Conservation (phyloP, 345 rosid species). For the Eucalyptus erythrocorys region DNA sequence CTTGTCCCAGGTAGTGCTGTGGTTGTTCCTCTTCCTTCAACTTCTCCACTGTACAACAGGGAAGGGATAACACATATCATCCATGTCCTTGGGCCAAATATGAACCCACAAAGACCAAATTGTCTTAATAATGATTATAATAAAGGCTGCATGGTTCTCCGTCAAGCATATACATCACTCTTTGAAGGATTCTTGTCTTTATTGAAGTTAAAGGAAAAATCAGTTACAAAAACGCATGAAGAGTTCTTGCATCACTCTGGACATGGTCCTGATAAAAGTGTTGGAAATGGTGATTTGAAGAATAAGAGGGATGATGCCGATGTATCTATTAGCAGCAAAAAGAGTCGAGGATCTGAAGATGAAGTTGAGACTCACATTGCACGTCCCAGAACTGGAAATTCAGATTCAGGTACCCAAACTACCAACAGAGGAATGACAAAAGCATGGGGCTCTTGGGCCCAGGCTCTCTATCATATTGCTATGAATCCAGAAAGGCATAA, state of each 20-base stretch:
- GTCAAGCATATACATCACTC: conserved; percentile 60
- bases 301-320: conserved; percentile 21
- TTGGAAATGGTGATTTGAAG: conserved; percentile 13
- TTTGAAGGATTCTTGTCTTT: conserved; percentile 63
- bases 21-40: conserved; percentile 76
- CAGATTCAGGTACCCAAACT: conserved; percentile 4
- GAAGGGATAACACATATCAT: conserved; percentile 85
- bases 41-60: conserved; percentile 48
- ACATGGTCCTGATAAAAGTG: background rate
- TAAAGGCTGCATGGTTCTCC: conserved; percentile 68
- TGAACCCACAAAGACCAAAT: conserved; percentile 85
- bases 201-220: conserved; percentile 19
- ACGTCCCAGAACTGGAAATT: conserved; percentile 5
- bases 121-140: conserved; percentile 53
- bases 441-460: conserved; percentile 72
- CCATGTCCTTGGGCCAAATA: conserved; percentile 97
- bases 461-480: conserved; percentile 60
- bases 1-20: conserved; percentile 67
- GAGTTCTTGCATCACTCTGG: conserved; percentile 2
- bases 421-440: conserved; percentile 12
- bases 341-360: conserved; percentile 27
- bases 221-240: conserved; percentile 6
- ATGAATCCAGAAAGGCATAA: conserved; percentile 65
- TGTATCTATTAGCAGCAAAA: conserved; percentile 38
- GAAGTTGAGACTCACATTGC: conserved; percentile 1